A percentile compares a stretch with the other conserved stretches of the same genome.
Evolutionary conservation across 1,139 yeast species (phyloP).

Genomic region (Geotrichum histeridarum): DNA sequence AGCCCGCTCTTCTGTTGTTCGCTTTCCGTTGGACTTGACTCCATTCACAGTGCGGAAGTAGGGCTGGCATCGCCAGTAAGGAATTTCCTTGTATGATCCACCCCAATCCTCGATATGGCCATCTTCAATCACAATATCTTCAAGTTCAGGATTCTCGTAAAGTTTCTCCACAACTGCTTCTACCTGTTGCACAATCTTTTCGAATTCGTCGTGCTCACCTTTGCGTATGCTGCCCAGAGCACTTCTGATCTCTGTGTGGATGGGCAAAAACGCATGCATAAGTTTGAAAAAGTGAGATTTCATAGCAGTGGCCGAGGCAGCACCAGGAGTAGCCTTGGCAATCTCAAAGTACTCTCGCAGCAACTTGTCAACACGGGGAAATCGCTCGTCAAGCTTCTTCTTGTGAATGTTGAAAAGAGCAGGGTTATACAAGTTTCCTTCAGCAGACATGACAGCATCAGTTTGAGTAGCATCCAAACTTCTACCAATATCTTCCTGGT

Average conservation of each 20-base stretch:
- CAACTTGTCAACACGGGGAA: constrained; percentile 79
- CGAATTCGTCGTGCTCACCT: constrained; percentile 54
- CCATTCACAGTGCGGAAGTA: constrained; percentile 85
- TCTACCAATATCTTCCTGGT: constrained; percentile 70
- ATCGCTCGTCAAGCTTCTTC: constrained; percentile 55
- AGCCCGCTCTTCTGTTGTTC: constrained; percentile 18
- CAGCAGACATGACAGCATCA: constrained; percentile 97
- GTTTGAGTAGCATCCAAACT: constrained; percentile 60
- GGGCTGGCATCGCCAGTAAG: constrained; percentile 97
- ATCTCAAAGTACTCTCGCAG: constrained; percentile 85
- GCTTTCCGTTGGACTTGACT: constrained; percentile 32
- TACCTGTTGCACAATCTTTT: constrained; percentile 59
- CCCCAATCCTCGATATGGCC: constrained; percentile 60
- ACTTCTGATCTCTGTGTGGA: constrained; percentile 72
- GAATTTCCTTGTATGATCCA: constrained; percentile 73
- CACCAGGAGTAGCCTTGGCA: constrained; percentile 59
- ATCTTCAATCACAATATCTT: constrained; percentile 54
- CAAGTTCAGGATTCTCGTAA: constrained; percentile 43
- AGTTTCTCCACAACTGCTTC: constrained; percentile 61
- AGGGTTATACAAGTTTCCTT: constrained; percentile 89
- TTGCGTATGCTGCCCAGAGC: constrained; percentile 54
- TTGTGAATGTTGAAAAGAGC: constrained; percentile 56
- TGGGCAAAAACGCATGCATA: constrained; percentile 68
- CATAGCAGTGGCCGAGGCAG: constrained; percentile 77
- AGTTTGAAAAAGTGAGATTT: constrained; percentile 90